Percentiles rank a stretch among this genome's conserved stretches.
Conservation (phyloP, 495 filamentous ascomycete species). For the Immersiella caudata region DNA sequence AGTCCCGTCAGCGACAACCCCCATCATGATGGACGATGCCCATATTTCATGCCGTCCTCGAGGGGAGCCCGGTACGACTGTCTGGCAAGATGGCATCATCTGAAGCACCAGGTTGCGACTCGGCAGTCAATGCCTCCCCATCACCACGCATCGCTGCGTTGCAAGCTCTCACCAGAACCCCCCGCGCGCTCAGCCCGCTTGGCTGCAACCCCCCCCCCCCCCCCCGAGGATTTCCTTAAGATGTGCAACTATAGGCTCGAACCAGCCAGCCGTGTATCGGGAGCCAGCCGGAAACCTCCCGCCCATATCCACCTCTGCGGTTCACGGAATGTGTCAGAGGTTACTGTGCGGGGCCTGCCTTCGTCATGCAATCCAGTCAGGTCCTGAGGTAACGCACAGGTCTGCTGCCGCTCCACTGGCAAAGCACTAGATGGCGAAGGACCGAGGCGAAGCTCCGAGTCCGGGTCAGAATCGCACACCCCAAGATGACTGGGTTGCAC, state of each 20-base stretch:
- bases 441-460: background rate
- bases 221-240: conserved; percentile 45
- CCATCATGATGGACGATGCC: conserved; percentile 14
- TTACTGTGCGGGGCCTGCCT: background rate
- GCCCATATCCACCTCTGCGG: background rate
- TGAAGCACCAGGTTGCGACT: background rate
- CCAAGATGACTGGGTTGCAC: background rate
- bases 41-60: background rate
- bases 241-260: conserved; percentile 47
- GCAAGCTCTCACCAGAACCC: background rate
- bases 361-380: background rate
- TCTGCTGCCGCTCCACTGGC: background rate
- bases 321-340: background rate
- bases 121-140: background rate
- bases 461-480: too few species aligned
- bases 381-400: background rate
- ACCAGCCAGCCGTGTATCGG: conserved; percentile 17
- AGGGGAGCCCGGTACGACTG: background rate
- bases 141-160: background rate
- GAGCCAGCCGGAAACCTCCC: background rate
- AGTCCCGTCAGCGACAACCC: conserved; percentile 25
- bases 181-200: background rate
- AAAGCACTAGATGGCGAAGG: background rate
- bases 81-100: background rate
- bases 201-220: background rate